Base-by-base conservation (phyloP, 208 protist species). In the Leishmania major region DNA sequence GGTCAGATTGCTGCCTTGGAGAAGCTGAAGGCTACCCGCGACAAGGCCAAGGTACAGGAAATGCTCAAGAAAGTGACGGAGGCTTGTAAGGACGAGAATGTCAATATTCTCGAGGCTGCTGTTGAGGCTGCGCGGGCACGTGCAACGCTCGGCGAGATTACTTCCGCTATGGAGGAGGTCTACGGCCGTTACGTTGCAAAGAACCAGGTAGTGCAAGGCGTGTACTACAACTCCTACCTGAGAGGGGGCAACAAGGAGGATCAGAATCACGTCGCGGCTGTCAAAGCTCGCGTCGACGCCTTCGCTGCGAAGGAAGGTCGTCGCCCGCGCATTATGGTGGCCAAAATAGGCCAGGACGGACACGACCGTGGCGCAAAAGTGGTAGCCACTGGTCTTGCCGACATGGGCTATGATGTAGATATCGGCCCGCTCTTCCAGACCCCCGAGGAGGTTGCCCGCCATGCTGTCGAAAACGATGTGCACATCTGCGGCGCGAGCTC, bases 301-400 rank as follows among this genome's bases (percentile, higher is more conserved):
- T 99, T 98, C 79, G 91, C 80, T 0, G 80, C 88, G 59, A 89
- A 94, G 72, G 84, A 97, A 31, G 98, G 98, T 79, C 88, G 98
- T 53, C 94, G 96, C 40, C 98, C 98, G 53, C 93, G 98, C 81
- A 98, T 99, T 71, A 92, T 99, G 45, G 94, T 99, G 10, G 96
- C 96, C 19, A 99, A 99, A 86, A 99, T 99, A 95, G 98, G 98
- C 55, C 97, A 99, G 88, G 98, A 99, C 79, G 98, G 98, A 37
- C 98, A 99, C 80, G 98, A 99, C 84, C 82, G 98, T 60, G 98
- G 98, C 35, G 97, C 97, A 22, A 99, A 99, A 86, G 98, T 99
- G 28, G 95, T 99, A 53, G 96, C 97, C 13, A 97, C 94, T 53
- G 97, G 95, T n/a, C 97, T 99, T 82, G 96, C 98, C 55, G 98